Evolutionary conservation across 208 protist genomes (phyloP).

Genomic region (Leishmania major): DNA sequence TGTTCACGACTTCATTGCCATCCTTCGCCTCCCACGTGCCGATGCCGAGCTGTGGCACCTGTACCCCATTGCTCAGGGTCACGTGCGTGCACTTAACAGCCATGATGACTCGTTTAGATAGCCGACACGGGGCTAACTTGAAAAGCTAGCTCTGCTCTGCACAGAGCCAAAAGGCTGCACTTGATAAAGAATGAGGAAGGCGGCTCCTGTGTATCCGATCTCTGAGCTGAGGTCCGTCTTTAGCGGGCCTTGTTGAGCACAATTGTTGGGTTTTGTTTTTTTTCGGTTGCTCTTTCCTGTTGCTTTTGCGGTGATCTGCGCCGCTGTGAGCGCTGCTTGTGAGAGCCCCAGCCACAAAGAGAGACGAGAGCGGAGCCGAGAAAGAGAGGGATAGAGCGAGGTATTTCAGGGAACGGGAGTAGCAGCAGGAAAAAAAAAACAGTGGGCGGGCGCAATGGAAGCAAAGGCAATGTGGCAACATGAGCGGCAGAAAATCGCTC

Average conservation of each 20-base stretch:
- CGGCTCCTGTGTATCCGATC: background rate
- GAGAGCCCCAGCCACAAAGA: background rate
- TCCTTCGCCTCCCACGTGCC: slow-evolving; percentile 71
- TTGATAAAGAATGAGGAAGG: background rate
- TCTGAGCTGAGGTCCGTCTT: background rate
- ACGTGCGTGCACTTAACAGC: slow-evolving; percentile 30
- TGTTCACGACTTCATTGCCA: slow-evolving; percentile 46
- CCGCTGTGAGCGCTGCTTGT: background rate
- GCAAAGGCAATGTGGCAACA: background rate
- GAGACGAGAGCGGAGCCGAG: background rate
- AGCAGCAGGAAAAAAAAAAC: background rate
- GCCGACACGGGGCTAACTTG: background rate
- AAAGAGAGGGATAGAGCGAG: background rate
- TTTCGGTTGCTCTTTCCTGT: background rate
- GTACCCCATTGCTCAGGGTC: slow-evolving; percentile 60
- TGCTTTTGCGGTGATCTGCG: background rate
- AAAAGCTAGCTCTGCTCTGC: background rate
- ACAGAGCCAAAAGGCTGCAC: background rate
- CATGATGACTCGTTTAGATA: slow-evolving; percentile 9
- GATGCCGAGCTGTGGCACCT: slow-evolving; percentile 83
- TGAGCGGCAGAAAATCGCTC: background rate
- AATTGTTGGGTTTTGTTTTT: background rate
- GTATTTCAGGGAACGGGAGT: background rate
- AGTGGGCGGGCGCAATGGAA: background rate
- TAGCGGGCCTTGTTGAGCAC: background rate